Base-by-base conservation (phyloP, 2,329 filamentous ascomycete genomes). In the Fusarium subglutinans region DNA sequence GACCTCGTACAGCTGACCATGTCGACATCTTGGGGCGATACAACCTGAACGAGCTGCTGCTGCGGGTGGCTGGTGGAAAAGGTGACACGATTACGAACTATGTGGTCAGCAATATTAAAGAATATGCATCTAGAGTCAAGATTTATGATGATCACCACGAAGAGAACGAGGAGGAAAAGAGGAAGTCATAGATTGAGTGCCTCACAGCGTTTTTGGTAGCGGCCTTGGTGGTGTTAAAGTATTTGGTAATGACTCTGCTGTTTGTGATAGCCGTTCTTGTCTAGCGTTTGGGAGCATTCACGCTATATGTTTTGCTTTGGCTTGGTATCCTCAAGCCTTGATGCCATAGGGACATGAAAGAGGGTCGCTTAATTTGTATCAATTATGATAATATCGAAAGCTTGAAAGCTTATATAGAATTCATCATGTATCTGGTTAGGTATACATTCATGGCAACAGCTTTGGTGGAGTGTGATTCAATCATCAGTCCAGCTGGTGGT, bases 1-100 rank as follows among this genome's bases (percentile, higher is more conserved):
- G 90, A 0, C 89, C 90, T 30, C 90, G 90, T 69, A 91, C 88
- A 70, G 95, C 95, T 20, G 96, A 99, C 80, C 96, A 99, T 80
- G 96, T 99, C 57, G 96, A 99, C 80, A 99, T 99, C 66, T 87
- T 99, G 6, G 96, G 96, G 2, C 87, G 96, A 37, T 91, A 95
- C 75, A 94, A 91, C 38, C 87, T 99, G 33, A 99, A 99, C 79
- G 96, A 99, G 82, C 85, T 98, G 56, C 92, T 99, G 54, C 83
- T 99, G 67, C 88, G 91, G 59, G 92, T 99, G 15, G 96, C 94
- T 0, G 95, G 94, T 2, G 96, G 96, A 0, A 91, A 90, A 76
- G 96, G 96, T 9, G 89, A 95, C 67, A 87, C 90, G 35, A 96
- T 99, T 73, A 86, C 92, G 55, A 90, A 97, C 70, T 90, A 89